Base-by-base conservation (phyloP, 345 rosid species). In the Heritiera littoralis region DNA sequence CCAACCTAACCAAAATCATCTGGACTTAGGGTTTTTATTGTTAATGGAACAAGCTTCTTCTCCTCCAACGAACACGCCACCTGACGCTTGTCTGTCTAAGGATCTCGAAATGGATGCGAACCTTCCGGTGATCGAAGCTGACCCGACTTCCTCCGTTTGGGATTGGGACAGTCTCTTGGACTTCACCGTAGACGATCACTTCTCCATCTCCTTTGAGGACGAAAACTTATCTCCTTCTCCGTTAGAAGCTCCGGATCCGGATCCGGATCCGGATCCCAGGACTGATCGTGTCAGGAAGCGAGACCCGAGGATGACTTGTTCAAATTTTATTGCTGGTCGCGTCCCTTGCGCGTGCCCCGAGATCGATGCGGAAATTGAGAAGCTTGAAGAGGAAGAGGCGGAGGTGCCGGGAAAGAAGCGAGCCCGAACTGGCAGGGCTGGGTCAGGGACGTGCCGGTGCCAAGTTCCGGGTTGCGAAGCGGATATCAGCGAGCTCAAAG, bases 331-430 rank as follows among this genome's bases (percentile, higher is more conserved):
- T 45, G 99, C 97, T n/a, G 98, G 98, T 49, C 72, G 73, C 80
- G 81, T 94, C 46, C 98, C 97, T 0, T 96, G 98, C 74, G 95
- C 94, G 13, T 96, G 99, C 74, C 98, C 99, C 0, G 99, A 94
- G 92, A 59, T 96, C 20, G 99, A 96, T 78, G 89, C 80, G 87
- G 78, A 83, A 81, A 69, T 90, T 28, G 86, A 83, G 84, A 79
- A 80, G 80, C 81, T 73, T 59, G 89, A 85, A 80, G 91, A 88
- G 82, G 93, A 89, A 84, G 88, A 82, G 64, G 85, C 69, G 32
- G 65, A 15, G 7, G 30, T 85, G 8, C 95, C 89, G 17, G 89
- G 85, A 61, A 94, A 90, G 85, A 96, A 92, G 81, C 81, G 93
- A 61, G 78, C 66, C 13, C 86, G 97, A 68, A 83, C 83, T 10